Evolutionary conservation across 192 early-diverging fungal species (phyloP).

Genomic region (Cetraspora pellucida): DNA sequence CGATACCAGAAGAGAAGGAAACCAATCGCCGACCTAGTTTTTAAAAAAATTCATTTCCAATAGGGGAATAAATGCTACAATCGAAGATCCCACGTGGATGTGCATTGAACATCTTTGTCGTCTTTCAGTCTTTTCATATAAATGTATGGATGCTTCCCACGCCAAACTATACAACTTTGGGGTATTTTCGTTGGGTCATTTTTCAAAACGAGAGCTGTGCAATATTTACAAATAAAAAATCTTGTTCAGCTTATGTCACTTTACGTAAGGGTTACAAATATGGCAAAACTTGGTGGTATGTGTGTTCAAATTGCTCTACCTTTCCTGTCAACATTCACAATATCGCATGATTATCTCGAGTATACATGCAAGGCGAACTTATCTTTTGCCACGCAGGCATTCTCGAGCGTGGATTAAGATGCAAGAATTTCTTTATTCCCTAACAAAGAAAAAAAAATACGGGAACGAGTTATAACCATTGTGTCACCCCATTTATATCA

Average conservation of each 20-base stretch:
- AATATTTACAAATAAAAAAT: neutral
- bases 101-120: slow-evolving; percentile 8
- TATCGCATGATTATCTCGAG: too few relatives aligned
- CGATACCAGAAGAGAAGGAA: too few relatives aligned
- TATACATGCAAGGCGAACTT: too few relatives aligned
- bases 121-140: neutral
- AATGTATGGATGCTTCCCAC: neutral
- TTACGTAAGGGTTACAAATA: neutral
- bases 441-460: too few relatives aligned
- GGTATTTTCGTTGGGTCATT: neutral
- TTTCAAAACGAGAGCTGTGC: neutral
- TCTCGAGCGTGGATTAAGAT: too few relatives aligned
- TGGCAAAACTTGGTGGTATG: neutral
- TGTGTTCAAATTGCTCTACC: neutral
- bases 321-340: neutral
- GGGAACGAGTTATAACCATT: too few relatives aligned
- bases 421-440: too few relatives aligned
- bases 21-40: too few relatives aligned
- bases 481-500: too few relatives aligned
- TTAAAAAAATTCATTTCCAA: neutral
- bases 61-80: slow-evolving; percentile 4
- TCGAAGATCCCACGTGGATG: slow-evolving; percentile 1
- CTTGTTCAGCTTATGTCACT: neutral
- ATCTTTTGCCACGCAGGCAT: too few relatives aligned
- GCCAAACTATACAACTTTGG: neutral